Percentiles rank a stretch among this genome's conserved stretches.
These are phyloP conservation scores for Colletotrichum sp. DNA, from an alignment of 2,329 filamentous ascomycete genomes.

Conservation along the genomic window DNA sequence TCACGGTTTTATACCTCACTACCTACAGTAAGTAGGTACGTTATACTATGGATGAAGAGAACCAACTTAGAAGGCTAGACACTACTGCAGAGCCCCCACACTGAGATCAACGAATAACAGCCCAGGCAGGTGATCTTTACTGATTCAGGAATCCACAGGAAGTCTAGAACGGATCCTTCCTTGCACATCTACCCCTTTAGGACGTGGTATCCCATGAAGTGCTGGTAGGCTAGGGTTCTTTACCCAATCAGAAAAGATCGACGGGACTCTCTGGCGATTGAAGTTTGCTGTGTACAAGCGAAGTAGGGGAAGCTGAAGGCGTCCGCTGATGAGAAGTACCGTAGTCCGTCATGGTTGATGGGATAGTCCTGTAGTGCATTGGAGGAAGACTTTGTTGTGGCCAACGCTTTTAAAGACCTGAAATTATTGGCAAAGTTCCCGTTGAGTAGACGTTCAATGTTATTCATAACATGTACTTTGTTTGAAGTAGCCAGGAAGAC, in stretches of 20 bases:
- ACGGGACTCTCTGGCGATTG: fast-evolving
- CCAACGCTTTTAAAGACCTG: fast-evolving
- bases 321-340: neutral
- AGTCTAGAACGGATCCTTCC: neutral
- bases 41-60: neutral
- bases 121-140: neutral
- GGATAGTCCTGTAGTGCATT: neutral
- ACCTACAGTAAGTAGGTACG: neutral
- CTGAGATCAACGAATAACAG: neutral
- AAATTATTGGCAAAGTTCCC: neutral
- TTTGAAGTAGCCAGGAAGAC: neutral
- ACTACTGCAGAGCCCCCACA: neutral
- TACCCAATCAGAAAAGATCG: neutral
- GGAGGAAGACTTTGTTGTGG: neutral
- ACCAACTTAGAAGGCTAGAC: neutral
- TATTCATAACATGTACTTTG: neutral
- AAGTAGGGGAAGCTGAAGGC: fast-evolving
- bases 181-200: neutral
- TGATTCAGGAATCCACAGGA: neutral
- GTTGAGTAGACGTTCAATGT: neutral
- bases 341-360: neutral
- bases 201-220: neutral
- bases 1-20: fast-evolving
- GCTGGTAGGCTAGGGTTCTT: fast-evolving
- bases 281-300: fast-evolving